These are phyloP conservation scores for Uncinocarpus reesii DNA, from an alignment of 2,329 filamentous ascomycete species.

Conservation along the genomic window DNA sequence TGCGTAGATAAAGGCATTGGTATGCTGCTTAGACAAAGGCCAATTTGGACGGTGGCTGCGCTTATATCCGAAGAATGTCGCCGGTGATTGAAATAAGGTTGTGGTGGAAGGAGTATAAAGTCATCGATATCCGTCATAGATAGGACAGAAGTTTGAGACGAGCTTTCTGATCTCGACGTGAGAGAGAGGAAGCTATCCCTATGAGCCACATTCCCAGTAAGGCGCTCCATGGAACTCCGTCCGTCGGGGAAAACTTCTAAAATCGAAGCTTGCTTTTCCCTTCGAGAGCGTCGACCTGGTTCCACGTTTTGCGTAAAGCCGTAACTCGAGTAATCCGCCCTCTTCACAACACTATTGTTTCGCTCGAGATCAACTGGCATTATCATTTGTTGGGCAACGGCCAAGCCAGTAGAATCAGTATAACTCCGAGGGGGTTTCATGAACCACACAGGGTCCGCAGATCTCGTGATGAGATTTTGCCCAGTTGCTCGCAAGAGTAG, in stretches of 20 bases:
- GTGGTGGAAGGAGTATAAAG: conserved; percentile 16
- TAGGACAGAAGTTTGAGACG: conserved; percentile 3
- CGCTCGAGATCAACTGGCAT: conserved; percentile 15
- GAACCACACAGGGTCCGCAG: conserved; percentile 10
- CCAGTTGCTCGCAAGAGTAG: conserved; percentile 20
- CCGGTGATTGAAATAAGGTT: conserved; percentile 18
- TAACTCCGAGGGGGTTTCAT: conserved; percentile 13
- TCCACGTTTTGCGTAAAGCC: background rate
- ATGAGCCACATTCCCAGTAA: background rate
- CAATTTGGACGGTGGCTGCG: conserved; percentile 23
- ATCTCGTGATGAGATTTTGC: conserved; percentile 6
- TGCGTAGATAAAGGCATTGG: conserved; percentile 8
- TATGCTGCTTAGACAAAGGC: conserved; percentile 21
- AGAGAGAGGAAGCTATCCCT: conserved; percentile 17
- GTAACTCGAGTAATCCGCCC: background rate
- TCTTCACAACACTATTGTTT: conserved; percentile 9
- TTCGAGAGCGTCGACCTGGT: background rate
- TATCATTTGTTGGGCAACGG: conserved; percentile 17
- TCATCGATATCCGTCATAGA: conserved; percentile 15
- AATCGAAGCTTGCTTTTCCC: background rate
- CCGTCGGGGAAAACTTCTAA: conserved; percentile 8
- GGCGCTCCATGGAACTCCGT: conserved; percentile 11
- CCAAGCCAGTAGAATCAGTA: conserved; percentile 5
- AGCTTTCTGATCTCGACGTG: conserved; percentile 18
- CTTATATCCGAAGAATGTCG: conserved; percentile 21